Base-by-base conservation (phyloP, 192 early-diverging fungal genomes). In the Phycomyces blakesleeanus region DNA sequence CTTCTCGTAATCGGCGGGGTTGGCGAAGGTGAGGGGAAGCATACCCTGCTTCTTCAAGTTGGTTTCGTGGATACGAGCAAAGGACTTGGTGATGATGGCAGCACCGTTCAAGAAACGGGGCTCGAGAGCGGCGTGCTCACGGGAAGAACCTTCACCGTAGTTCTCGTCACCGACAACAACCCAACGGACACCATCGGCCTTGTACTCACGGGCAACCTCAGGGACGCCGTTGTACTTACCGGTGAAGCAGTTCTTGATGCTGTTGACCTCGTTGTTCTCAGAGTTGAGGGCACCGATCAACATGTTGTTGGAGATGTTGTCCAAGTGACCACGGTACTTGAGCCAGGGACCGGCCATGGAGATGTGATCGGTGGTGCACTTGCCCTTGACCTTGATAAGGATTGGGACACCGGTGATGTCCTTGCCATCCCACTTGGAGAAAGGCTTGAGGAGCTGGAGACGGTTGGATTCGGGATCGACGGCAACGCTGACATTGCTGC, bases 11-110 rank as follows among this genome's bases (percentile, higher is more conserved):
- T 98, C 97, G 62, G 83, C 85, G 60, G 92, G 84, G 83, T 98
- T 84, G 77, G 88, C 81, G 70, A 98, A 98, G 55, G 94, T 96
- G 70, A 98, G 81, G 39, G 97, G 97, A 63, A 98, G 83, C 58
- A 98, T 84, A 71, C 97, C 97, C 80, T 98, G 97, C 87, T 98
- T 98, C 89, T 98, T 98, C 63, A 97, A 86, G 85, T 98, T 98
- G 74, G 97, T 98, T 84, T 98, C 94, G 84, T 98, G 97, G 79
- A 98, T 98, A 77, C 97, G 92, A 55, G 97, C 97, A 80, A 98
- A 98, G 55, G 89, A 92, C 83, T 94, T 93, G 78, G 91, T 89
- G 73, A 98, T 91, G 68, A 98, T 90, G 18, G 94, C 93, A 53
- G 82, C 85, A 76, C 97, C 93, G 56, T 92, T 92, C 49, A 98